These are phyloP conservation scores for Sporisorium scitamineum DNA, from an alignment of 1,284 basidiomycete species.

Conservation along the genomic window DNA sequence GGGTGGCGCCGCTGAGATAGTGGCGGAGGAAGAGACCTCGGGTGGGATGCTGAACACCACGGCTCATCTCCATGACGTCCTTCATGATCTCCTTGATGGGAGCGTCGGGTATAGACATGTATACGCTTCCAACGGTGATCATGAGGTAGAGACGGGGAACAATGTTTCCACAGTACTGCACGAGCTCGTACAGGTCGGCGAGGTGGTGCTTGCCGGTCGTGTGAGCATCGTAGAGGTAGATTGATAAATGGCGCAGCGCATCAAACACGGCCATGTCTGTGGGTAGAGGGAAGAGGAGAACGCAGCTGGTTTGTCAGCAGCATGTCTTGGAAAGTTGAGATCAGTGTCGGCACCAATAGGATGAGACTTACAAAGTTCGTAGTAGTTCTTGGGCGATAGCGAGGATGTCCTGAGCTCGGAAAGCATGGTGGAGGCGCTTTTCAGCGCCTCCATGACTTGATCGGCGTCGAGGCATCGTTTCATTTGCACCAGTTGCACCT, in stretches of 20 bases:
- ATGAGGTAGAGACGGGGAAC: conserved; percentile 69
- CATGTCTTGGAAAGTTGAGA: neutral
- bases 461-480: conserved; percentile 66
- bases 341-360: no score
- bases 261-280: conserved; percentile 68
- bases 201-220: conserved; percentile 65
- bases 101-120: conserved; percentile 69
- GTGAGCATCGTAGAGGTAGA: conserved; percentile 68
- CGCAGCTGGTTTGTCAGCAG: neutral
- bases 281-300: neutral
- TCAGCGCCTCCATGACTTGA: conserved; percentile 69
- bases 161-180: conserved; percentile 69
- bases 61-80: conserved; percentile 69
- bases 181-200: conserved; percentile 68
- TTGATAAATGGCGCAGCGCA: conserved; percentile 66
- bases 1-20: conserved; percentile 66
- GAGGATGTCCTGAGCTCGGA: conserved; percentile 65
- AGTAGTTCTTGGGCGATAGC: conserved; percentile 67
- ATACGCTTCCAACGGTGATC: conserved; percentile 69
- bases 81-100: conserved; percentile 69
- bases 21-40: conserved; percentile 68
- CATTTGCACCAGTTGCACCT: conserved; percentile 68
- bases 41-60: conserved; percentile 68
- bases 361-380: conserved; percentile 61
- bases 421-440: conserved; percentile 67